Base-by-base conservation (phyloP, 305 asterid genomes). In the Ruellia speciosa region DNA sequence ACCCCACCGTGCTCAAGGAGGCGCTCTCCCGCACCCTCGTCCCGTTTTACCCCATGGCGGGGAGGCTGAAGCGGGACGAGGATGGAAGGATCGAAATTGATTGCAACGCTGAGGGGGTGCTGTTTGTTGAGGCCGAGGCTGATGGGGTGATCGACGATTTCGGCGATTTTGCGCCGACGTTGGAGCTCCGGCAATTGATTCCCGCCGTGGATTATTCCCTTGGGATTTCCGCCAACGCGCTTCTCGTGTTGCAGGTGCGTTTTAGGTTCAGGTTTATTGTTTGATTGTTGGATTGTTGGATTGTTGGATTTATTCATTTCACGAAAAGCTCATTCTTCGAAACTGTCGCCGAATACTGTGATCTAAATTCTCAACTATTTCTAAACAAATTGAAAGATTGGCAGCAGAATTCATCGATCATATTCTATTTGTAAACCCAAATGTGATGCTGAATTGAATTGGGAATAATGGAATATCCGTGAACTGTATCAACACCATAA, bases 11-110 rank as follows among this genome's bases (percentile, higher is more conserved):
- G 70, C 60, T 87, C 16, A 81, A 79, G 80, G 84, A 60, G 24
- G 96, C 87, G 18, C 69, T 87, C 46, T 70, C 86, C 64, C 73
- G 78, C 50, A 87, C 89, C 5, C 62, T 87, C 60, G 92, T 87
- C 46, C 80, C 84, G 49, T 87, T 87, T 66, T 87, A 87, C 51
- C 96, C 96, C 14, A 82, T 85, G 88, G 94, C 77, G 11, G 96
- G 96, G 28, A 64, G 96, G 54, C 47, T 87, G 58, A 80, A 72
- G 70, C 65, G 92, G 54, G 94, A 87, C 15, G 89, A 84, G 19
- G 92, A 84, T 47, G 94, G 94, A 0, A 78, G 96, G 8, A 68
- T 87, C 28, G 87, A 84, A 77, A 84, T 87, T 58, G 78, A 87
- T 55, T 87, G 95, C 62, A 75, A 81, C 65, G 94, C 82, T 14